Percentiles rank a stretch among this genome's conserved stretches.
Evolutionary conservation across 2,329 filamentous ascomycete species (phyloP).

Genomic region (Penicillium palitans): DNA sequence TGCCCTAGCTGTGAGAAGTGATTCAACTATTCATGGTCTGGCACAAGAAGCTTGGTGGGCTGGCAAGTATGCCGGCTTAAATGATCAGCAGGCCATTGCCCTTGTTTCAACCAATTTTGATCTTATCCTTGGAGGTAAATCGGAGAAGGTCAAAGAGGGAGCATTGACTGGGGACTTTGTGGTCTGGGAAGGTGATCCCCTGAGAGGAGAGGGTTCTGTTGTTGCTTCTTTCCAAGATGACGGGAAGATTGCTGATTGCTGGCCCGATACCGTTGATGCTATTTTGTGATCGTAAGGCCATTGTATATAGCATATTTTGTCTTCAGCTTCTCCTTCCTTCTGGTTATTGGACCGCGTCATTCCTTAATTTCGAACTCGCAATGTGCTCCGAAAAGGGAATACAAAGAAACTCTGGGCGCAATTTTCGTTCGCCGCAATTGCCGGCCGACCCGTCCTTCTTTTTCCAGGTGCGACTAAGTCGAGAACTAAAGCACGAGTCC

Average conservation of each 20-base stretch:
- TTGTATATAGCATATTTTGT: neutral
- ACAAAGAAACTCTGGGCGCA: neutral
- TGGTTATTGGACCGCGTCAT: neutral
- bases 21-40: neutral
- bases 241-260: neutral
- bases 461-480: no score
- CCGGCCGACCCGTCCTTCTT: no score
- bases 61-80: neutral
- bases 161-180: neutral
- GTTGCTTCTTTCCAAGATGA: neutral
- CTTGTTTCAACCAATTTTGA: neutral
- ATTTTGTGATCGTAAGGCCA: neutral
- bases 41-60: neutral
- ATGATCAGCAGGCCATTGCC: neutral
- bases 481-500: no score
- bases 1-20: neutral
- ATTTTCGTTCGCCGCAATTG: no score
- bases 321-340: neutral
- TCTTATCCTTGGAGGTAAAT: neutral
- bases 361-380: neutral
- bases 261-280: neutral
- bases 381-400: neutral
- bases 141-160: neutral
- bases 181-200: neutral
- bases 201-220: neutral